Evolutionary conservation across 106 monocot genomes (phyloP), one percentile per base, ranked within the genome.

Genomic region (Xerophyta viscosa): DNA sequence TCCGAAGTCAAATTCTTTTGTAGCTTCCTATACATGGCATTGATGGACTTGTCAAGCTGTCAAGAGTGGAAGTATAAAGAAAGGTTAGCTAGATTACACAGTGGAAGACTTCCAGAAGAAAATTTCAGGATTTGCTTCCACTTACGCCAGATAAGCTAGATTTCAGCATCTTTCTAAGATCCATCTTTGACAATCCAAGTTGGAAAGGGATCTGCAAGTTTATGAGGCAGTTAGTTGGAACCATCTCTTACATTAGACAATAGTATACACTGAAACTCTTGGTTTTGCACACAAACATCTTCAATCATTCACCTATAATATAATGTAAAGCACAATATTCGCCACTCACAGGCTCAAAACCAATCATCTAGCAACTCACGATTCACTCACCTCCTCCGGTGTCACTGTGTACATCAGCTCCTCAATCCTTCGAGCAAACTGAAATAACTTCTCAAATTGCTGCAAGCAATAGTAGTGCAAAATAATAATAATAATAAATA

Each of bases 361-460:
- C n/a, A n/a, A n/a, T n/a, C n/a, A n/a, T n/a, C n/a, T n/a, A n/a
- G n/a, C n/a, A n/a, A n/a, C 10, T 39, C 39, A 43, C 51, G 20
- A 65, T 61, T 52, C 10, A 2, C 75, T 77, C 50, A 86, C 98
- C 79, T 99, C 98, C 39, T 90, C 98, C 21, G 82, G 77, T 23
- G 90, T 61, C 26, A 99, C 79, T 66, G 90, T 90, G 62, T 71
- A 84, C 69, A 77, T 66, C 25, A 90, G 62, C 53, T 90, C 86
- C 50, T 99, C 98, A 52, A 99, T 80, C 62, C 67, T 90, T 56
- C 83, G 66, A 29, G 62, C 68, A 74, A 90, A 99, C 56, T 86
- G 84, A 65, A 86, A 88, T 46, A 99, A 62, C 61, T 72, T 90
- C 66, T 86, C 86, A 77, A 99, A 99, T 90, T 90, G 89, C 98